Conservation (phyloP, 495 filamentous ascomycete genomes). For the Aspergillus campestris region DNA sequence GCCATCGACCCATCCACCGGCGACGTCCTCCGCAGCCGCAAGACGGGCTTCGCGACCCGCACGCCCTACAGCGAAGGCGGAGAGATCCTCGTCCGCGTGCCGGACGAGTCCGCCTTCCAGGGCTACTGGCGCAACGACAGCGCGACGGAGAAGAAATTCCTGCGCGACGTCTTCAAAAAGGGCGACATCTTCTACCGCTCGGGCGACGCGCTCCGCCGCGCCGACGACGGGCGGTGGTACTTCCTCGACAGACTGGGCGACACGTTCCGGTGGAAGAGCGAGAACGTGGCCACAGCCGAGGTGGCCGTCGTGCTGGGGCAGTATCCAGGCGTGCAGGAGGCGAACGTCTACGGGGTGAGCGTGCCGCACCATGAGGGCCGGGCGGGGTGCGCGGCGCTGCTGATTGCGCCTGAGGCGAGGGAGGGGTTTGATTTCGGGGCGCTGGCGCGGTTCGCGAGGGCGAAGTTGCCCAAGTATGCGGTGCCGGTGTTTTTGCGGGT, state of each 20-base stretch:
- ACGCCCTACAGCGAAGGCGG: conserved; percentile 59
- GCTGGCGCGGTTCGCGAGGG: conserved; percentile 43
- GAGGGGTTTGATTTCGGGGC: conserved; percentile 44
- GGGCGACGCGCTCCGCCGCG: conserved; percentile 61
- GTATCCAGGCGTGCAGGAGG: conserved; percentile 60
- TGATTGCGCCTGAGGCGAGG: conserved; percentile 29
- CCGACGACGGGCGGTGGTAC: conserved; percentile 64
- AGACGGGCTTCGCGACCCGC: conserved; percentile 58
- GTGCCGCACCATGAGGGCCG: conserved; percentile 65
- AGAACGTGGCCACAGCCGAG: conserved; percentile 73
- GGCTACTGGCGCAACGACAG: conserved; percentile 62
- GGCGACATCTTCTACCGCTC: conserved; percentile 70
- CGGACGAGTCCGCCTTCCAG: conserved; percentile 49
- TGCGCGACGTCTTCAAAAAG: conserved; percentile 61
- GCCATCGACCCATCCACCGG: conserved; percentile 59
- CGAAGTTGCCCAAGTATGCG: conserved; percentile 61
- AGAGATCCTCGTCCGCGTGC: conserved; percentile 65
- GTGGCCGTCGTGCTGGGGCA: conserved; percentile 59
- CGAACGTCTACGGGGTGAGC: conserved; percentile 70
- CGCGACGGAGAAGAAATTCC: conserved; percentile 61
- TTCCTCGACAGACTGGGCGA: conserved; percentile 73
- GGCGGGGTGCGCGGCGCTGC: conserved; percentile 58
- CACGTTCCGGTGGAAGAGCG: conserved; percentile 77
- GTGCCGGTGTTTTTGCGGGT: conserved; percentile 69
- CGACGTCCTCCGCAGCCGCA: conserved; percentile 52